Base-by-base conservation (phyloP, 179 eudicot genomes). In the Amaranthus tricolor region DNA sequence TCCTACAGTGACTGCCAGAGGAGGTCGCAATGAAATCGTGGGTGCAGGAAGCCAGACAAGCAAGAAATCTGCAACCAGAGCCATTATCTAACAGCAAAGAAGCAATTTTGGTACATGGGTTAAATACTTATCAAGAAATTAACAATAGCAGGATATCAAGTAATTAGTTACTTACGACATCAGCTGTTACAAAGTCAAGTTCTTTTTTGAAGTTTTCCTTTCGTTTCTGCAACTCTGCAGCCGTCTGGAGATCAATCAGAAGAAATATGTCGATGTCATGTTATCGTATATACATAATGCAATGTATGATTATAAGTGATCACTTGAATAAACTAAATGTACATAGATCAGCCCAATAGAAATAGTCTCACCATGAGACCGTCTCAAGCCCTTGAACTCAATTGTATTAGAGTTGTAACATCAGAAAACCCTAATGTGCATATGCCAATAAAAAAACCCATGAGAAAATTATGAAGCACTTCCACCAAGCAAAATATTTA, bases 1-100 rank as follows among this genome's bases (percentile, higher is more conserved):
- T 74, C 94, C 94, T 56, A 90, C 90, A 61, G 78, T 81, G 57
- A 80, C 20, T 47, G 87, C 84, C 49, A 89, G 85, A 77, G 96
- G 81, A 54, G 92, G 85, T 24, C 94, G 88, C 60, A 93, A 91
- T 52, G 94, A 84, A 72, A 93, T 87, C 6, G 98, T 93, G 24
- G 98, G 98, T 62, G 98, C 98, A 74, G 98, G 98, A 79, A 91
- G 93, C 90, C 93, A 93, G 49, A 93, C 98, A 57, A 93, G 94
- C 96, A 93, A 88, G 81, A 93, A 93, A 85, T 93, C 98, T 81
- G 98, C 96, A 85, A 93, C 85, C 71, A 93, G 84, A 75, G 98
- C 98, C 97, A 92, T 92, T 58, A 92, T 87, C 97, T 92, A 78
- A 78, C 77, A 78, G 48, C 77, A 73, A 72, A 67, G 55, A 59